Base-by-base conservation (phyloP, 805 yeast species). In the Candida ortonii region DNA sequence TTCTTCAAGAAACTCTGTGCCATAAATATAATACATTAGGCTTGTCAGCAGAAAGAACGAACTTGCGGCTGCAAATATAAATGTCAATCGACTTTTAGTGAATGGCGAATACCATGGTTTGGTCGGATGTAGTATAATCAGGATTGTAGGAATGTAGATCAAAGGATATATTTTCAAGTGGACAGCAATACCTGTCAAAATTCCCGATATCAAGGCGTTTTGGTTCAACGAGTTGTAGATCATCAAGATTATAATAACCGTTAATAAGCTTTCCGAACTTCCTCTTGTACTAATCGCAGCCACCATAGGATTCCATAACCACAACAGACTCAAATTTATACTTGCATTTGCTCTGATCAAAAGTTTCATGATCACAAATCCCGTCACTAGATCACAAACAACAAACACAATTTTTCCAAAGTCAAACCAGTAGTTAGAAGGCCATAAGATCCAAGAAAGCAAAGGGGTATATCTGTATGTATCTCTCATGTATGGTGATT, bases 271-370 rank as follows among this genome's bases (percentile, higher is more conserved):
- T 53, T 93, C 98, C 0, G 96, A 83, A 17, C 93, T 84, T 1
- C 98, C 98, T 28, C 98, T 68, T 0, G 97, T 87, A 45, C 90
- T 80, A 30, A 93, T 93, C 1, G 95, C 87, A 20, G 82, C 76
- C 1, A 89, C 97, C 93, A 93, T 84, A 11, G 98, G 97, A 55
- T 93, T 93, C 47, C 87, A 67, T 13, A 93, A 67, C 97, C 97
- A 93, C 5, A 90, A 25, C 7, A 52, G 25, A 16, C 56, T 44
- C 28, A 52, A 34, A 14, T 34, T 44, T 15, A 26, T 34, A 22
- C 39, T 33, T 12, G 22, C 30, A 10, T 32, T 36, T 35, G 36
- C 22, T 19, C 25, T 24, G 30, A 62, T 46, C 35, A 76, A 55
- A 6, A 72, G 50, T 39, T 61, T 56, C 48, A 75, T 51, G 43